Evolutionary conservation across 2,329 filamentous ascomycete genomes (phyloP), one percentile per base, ranked within the genome.

Genomic region (Chrysoporthe cubensis): DNA sequence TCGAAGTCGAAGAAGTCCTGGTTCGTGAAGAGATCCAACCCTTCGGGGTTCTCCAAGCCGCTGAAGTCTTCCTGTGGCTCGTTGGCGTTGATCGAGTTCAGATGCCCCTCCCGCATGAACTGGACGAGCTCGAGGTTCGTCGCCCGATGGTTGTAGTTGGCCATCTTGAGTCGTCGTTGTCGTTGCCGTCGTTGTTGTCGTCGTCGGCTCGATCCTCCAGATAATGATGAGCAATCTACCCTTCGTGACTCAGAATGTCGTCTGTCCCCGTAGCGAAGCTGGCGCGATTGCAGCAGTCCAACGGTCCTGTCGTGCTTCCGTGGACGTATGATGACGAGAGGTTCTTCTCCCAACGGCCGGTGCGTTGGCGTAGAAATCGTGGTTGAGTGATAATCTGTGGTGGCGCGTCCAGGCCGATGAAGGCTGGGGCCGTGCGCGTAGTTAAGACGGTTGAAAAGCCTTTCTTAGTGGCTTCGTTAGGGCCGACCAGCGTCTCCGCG

Each of bases 61-160:
- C 85, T 85, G 78, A 90, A 86, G 63, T 83, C 80, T 65, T 91
- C 87, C 69, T 90, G 85, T 40, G 85, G 77, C 34, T 83, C 74
- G 64, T 83, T 86, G 70, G 91, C 87, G 73, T 89, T 88, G 70
- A 90, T 83, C 70, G 89, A 87, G 83, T 97, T 97, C 75, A 97
- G 85, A 18, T 68, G 54, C 7, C 63, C 63, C 73, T 94, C 91
- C 75, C 92, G 91, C 72, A 97, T 86, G 82, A 96, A 97, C 76
- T 94, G 91, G 76, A 93, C 94, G 80, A 97, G 92, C 79, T 97
- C 80, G n/a, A 97, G 92, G 79, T 97, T 97, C 76, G 92, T 91
- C 74, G 88, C 91, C 76, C 91, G 89, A 71, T 93, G 91, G 79
- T 86, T 89, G 85, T 89, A 94, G 77, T 84, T 86, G 78, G 92